Evolutionary conservation across 257 asterid genomes (phyloP).

Genomic region (Solanum pimpinellifolium): DNA sequence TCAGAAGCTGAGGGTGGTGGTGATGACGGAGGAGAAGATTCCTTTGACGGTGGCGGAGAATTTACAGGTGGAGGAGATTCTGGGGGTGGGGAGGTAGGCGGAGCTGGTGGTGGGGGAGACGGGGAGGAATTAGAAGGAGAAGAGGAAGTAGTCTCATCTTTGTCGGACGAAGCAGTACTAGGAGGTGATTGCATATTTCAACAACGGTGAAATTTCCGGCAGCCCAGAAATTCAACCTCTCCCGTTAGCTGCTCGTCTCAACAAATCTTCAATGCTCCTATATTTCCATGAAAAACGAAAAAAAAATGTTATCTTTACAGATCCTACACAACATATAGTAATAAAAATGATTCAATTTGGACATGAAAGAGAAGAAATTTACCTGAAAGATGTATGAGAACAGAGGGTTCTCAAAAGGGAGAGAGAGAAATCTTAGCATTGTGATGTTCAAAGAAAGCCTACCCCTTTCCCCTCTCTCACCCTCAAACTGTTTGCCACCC

Average conservation of each 20-base stretch:
- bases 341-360: neutral
- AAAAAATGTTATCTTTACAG: neutral
- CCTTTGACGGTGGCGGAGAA: neutral
- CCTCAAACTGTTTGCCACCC: conserved; percentile 5
- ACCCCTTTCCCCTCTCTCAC: conserved; percentile 2
- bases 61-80: neutral
- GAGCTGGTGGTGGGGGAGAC: neutral
- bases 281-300: neutral
- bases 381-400: conserved; percentile 13
- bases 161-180: neutral
- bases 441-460: conserved; percentile 5
- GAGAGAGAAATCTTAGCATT: neutral
- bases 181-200: conserved; percentile 1
- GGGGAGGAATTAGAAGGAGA: conserved; percentile 1
- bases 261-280: conserved; percentile 9
- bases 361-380: neutral
- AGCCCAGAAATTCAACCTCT: conserved; percentile 11
- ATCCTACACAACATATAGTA: neutral
- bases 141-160: neutral
- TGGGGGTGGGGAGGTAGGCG: neutral
- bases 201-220: conserved; percentile 8
- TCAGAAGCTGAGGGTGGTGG: neutral
- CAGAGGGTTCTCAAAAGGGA: neutral
- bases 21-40: neutral
- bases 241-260: conserved; percentile 5